phyloP scores from a whole-genome alignment of 768 basidiomycete genomes.

The Rhodotorula kratochvilovae region DNA sequence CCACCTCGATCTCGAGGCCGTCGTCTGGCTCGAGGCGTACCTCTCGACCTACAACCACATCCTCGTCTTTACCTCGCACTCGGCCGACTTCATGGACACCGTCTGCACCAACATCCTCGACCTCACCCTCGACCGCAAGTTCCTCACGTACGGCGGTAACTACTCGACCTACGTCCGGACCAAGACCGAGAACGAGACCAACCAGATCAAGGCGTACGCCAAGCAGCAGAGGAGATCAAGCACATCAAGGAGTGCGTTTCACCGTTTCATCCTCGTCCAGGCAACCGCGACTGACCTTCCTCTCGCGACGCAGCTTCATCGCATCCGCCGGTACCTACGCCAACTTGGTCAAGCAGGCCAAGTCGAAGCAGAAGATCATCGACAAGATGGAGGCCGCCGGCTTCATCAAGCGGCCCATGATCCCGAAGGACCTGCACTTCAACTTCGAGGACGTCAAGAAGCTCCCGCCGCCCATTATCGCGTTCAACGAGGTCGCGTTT shows the following conservation, averaged over 20 bases:
- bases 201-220: conserved; percentile 98
- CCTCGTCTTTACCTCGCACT: conserved; percentile 93
- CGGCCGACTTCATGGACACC: conserved; percentile 98
- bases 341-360: conserved; percentile 96
- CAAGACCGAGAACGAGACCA: conserved; percentile 94
- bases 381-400: conserved; percentile 99
- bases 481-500: conserved; percentile 91
- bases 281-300: neutral
- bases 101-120: conserved; percentile 98
- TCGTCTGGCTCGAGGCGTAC: conserved; percentile 98
- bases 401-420: conserved; percentile 84
- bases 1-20: conserved; percentile 76
- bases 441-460: conserved; percentile 92
- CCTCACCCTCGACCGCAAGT: conserved; percentile 63
- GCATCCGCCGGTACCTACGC: conserved; percentile 99
- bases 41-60: conserved; percentile 98
- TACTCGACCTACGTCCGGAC: conserved; percentile 97
- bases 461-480: conserved; percentile 94
- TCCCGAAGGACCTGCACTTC: conserved; percentile 70
- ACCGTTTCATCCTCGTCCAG: neutral
- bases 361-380: conserved; percentile 99
- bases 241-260: conserved; percentile 88
- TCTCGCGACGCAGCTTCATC: conserved; percentile 66
- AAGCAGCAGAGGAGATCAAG: conserved; percentile 94
- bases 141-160: conserved; percentile 92